Evolutionary conservation across 108 stramenopile genomes (phyloP).

Genomic region (Pseudonitzschia multistriata): DNA sequence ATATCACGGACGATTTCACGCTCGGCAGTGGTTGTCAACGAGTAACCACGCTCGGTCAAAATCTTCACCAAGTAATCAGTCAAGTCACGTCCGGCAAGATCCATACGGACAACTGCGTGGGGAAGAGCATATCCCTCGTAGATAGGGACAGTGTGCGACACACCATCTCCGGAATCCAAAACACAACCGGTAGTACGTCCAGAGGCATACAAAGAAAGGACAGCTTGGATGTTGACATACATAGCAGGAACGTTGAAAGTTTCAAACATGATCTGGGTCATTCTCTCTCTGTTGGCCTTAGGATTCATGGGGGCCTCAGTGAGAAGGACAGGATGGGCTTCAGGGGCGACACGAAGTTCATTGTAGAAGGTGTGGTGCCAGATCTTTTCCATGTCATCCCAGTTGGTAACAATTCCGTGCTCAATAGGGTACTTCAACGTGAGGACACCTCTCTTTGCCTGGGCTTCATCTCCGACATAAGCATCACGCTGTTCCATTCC

Average conservation of each 20-base stretch:
- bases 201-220: conserved; percentile 92
- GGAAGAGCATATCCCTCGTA: conserved; percentile 95
- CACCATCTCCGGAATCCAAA: conserved; percentile 92
- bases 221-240: conserved; percentile 99
- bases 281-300: conserved; percentile 99
- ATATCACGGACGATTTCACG: conserved; percentile 91
- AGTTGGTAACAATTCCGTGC: conserved; percentile 97
- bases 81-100: conserved; percentile 93
- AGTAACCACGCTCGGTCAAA: conserved; percentile 89
- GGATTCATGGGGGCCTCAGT: conserved; percentile 99
- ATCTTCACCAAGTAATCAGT: conserved; percentile 96
- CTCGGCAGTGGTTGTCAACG: conserved; percentile 87
- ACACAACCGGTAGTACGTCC: conserved; percentile 96
- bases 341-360: conserved; percentile 90
- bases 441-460: conserved; percentile 97
- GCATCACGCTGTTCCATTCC: conserved; percentile 99
- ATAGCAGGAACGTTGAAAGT: conserved; percentile 99
- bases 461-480: conserved; percentile 99
- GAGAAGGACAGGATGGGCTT: conserved; percentile 98
- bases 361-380: conserved; percentile 99
- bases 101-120: conserved; percentile 89
- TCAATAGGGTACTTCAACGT: conserved; percentile 99
- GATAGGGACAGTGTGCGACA: conserved; percentile 94
- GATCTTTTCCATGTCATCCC: conserved; percentile 98
- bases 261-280: conserved; percentile 99